These are phyloP conservation scores for Trametes punicea DNA, from an alignment of 768 basidiomycete species.

Conservation along the genomic window DNA sequence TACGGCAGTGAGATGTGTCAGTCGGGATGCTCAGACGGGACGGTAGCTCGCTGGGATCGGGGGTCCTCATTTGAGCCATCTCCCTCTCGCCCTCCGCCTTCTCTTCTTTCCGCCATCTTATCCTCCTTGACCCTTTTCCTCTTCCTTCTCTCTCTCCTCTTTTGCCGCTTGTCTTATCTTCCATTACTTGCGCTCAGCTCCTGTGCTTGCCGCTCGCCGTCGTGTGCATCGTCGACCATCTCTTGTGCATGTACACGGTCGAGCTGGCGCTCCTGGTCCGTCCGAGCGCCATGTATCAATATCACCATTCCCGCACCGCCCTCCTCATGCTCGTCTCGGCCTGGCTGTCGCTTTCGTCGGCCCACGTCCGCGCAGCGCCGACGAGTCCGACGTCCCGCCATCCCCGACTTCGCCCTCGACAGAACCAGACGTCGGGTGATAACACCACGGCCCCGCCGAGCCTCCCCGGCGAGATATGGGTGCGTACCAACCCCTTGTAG, in stretches of 20 bases:
- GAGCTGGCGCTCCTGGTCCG: too few species aligned
- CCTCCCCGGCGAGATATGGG: conserved; percentile 11
- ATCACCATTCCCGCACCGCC: background rate
- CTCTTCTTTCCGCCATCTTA: background rate
- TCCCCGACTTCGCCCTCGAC: background rate
- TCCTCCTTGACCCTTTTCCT: background rate
- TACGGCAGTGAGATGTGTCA: conserved; percentile 16
- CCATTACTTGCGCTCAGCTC: too few species aligned
- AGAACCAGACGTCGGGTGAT: too few species aligned
- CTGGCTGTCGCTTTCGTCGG: background rate
- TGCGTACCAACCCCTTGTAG: too few species aligned
- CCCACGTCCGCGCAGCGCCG: conserved; percentile 4
- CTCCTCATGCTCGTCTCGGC: conserved; percentile 5
- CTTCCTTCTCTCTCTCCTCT: background rate
- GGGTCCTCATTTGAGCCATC: too few species aligned
- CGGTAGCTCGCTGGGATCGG: too few species aligned
- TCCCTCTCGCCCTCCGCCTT: background rate
- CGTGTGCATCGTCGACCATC: background rate
- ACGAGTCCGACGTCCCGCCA: background rate
- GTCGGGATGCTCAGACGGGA: background rate
- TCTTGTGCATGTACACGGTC: too few species aligned
- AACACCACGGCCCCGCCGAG: background rate
- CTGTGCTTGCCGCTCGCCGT: background rate
- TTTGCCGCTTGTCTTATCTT: background rate
- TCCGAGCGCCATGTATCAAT: conserved; percentile 12